Evolutionary conservation across 768 basidiomycete species (phyloP), one percentile per base, ranked within the genome.

Genomic region (Goffeauzyma gilvescens): DNA sequence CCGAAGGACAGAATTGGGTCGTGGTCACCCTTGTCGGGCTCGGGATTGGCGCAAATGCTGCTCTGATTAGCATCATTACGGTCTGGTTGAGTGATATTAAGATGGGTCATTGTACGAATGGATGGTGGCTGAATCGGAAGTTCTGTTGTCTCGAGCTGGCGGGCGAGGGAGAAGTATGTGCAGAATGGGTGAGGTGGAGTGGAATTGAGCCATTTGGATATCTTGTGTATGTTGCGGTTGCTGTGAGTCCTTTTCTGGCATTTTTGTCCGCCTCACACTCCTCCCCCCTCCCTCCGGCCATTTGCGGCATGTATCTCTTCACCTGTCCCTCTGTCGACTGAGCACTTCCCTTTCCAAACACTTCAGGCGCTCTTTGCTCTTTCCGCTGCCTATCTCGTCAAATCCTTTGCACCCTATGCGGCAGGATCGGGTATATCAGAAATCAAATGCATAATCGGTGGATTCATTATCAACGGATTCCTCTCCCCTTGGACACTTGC

Each of bases 51-150:
- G 60, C 86, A 31, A 93, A 84, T 53, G 85, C 87, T n/a, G 90
- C 85, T 7, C 63, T 96, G 40, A 87, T 93, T 39, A 86, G 87
- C 23, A 93, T 98, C 53, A 68, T 87, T 47, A 93, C 85, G 36
- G 84, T 82, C 65, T 98, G 93, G 93, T 73, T 98, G 18, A 86
- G 87, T 2, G 90, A 96, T 63, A 76, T 96, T 50, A 96, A 95
- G 67, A 81, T 89, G 69, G 93, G 93, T 1, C 93, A 95, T 58
- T 98, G 93, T 65, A 54, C 75, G 3, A 84, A 87, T 51, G 89
- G 84, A 1, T 98, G 93, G 93, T 98, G 93, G 90, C 63, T 98
- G 42, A 93, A 89, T 63, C 78, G 86, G 55, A 83, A 93, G 57
- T 95, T 95, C 62, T 98, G 93, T 65, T 98, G 93, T 59, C 87